These are phyloP conservation scores for Quercus wislizeni DNA, from an alignment of 306 rosid species.

Conservation along the genomic window DNA sequence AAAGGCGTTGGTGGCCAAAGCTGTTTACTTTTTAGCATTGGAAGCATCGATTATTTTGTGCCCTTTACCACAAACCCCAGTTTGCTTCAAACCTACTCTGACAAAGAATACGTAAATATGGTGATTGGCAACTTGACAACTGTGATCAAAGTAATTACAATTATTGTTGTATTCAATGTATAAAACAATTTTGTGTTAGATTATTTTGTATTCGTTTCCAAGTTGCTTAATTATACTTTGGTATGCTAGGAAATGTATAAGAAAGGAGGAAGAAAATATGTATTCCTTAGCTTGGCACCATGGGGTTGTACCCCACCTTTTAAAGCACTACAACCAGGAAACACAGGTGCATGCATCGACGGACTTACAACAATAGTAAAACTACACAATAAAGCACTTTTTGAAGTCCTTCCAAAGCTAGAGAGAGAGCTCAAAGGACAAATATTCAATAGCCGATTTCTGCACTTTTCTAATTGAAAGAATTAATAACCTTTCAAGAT, in stretches of 20 bases:
- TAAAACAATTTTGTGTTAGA: too few relatives aligned
- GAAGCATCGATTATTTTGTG: background rate
- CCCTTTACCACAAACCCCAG: background rate
- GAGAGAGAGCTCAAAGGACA: background rate
- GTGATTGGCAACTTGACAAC: background rate
- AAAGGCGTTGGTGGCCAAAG: background rate
- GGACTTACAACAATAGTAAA: conserved; percentile 8
- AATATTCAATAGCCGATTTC: background rate
- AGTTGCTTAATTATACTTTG: too few relatives aligned
- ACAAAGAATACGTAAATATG: background rate
- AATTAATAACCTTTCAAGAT: background rate
- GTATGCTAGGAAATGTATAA: background rate
- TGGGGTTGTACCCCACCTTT: conserved; percentile 17
- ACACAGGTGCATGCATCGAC: conserved; percentile 16
- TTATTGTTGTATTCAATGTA: background rate
- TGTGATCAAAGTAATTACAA: background rate
- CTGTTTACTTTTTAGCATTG: background rate
- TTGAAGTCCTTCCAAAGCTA: conserved; percentile 13
- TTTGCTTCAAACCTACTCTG: background rate
- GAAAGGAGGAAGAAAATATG: background rate
- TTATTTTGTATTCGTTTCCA: background rate
- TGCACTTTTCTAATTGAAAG: background rate
- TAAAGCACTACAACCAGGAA: conserved; percentile 4
- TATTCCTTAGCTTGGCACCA: conserved; percentile 19
- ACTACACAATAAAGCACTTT: conserved; percentile 23